These are phyloP conservation scores for Simplicillium sp. DNA, from an alignment of 2,329 filamentous ascomycete genomes.

Conservation along the genomic window DNA sequence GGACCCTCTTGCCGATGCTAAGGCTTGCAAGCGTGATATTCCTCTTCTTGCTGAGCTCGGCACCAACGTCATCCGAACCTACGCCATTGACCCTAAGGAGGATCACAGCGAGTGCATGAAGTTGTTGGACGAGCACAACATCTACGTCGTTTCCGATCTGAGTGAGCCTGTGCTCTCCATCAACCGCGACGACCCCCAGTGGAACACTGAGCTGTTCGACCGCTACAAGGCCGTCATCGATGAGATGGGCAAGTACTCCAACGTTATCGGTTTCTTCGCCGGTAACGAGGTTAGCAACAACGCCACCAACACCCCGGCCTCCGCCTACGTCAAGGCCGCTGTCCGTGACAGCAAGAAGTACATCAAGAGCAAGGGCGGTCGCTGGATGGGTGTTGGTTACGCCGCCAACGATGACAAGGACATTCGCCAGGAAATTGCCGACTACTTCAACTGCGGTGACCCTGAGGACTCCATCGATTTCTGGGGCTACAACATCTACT, in stretches of 20 bases:
- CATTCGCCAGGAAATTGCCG: constrained; percentile 72
- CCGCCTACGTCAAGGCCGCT: constrained; percentile 93
- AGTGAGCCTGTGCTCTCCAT: constrained; percentile 76
- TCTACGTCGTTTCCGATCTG: constrained; percentile 92
- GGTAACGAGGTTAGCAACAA: constrained; percentile 96
- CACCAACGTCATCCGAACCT: constrained; percentile 92
- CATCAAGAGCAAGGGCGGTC: constrained; percentile 72
- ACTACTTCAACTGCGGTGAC: constrained; percentile 88
- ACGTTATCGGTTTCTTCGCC: constrained; percentile 94
- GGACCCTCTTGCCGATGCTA: constrained; percentile 71
- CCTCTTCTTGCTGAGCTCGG: constrained; percentile 67
- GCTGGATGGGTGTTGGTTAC: constrained; percentile 83
- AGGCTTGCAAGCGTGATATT: constrained; percentile 73
- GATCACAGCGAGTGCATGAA: constrained; percentile 83
- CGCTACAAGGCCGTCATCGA: constrained; percentile 84
- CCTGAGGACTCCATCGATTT: constrained; percentile 70
- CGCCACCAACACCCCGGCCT: constrained; percentile 78
- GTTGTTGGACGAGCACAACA: constrained; percentile 71
- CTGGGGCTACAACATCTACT: constrained; percentile 99
- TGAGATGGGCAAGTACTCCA: constrained; percentile 70
- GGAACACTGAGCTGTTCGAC: constrained; percentile 68
- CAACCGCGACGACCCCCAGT: constrained; percentile 68
- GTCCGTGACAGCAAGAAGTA: constrained; percentile 94
- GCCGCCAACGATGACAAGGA: constrained; percentile 86
- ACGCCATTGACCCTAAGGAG: constrained; percentile 73